Conservation (phyloP, 2,329 filamentous ascomycete genomes). For the Aspergillus tubingensis region DNA sequence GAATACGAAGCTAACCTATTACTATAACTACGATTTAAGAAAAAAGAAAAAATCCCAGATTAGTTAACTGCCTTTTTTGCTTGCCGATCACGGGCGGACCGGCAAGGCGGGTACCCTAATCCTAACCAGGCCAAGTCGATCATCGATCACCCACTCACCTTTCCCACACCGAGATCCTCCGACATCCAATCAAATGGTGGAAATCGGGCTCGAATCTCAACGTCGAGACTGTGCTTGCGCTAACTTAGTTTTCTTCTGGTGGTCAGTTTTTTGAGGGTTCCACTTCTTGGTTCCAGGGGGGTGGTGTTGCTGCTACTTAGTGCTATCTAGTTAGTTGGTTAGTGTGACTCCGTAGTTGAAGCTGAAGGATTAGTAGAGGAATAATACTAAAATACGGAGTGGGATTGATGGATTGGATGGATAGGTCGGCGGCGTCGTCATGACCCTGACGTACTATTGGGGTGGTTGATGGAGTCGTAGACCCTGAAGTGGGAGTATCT, state of each 20-base stretch:
- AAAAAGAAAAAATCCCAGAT: not conserved
- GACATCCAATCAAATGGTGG: constrained; percentile 16
- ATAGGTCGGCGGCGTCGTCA: no score
- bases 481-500: no score
- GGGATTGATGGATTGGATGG: no score
- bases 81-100: constrained; percentile 24
- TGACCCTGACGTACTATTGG: no score
- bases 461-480: no score
- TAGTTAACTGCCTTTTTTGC: constrained; percentile 4
- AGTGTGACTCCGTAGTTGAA: not conserved
- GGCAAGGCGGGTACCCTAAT: constrained; percentile 25
- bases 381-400: no score
- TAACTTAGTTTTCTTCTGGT: not conserved
- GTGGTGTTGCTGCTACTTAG: not conserved
- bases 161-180: constrained; percentile 21
- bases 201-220: constrained; percentile 15
- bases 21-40: not conserved
- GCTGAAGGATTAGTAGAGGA: no score
- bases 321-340: not conserved
- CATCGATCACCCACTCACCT: not conserved
- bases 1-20: not conserved
- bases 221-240: constrained; percentile 7
- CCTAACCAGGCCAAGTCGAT: constrained; percentile 13
- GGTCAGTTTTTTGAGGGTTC: not conserved
- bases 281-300: constrained; percentile 7